Conservation (phyloP, 352 stramenopile species). For the Globisporangium perplexum region DNA sequence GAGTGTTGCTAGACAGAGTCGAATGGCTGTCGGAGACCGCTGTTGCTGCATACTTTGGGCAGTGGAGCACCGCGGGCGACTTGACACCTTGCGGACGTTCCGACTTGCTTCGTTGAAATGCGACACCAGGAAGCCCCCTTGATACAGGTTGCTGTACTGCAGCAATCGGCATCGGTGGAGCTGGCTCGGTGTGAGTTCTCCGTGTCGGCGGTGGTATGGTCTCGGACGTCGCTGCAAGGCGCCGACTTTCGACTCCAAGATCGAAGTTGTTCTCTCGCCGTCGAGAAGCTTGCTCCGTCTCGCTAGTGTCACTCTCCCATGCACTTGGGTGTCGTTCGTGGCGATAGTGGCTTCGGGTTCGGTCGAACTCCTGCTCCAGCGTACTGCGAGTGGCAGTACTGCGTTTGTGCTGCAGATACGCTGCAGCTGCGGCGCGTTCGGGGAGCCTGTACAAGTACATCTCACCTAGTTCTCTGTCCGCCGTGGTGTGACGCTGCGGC, state of each 20-base stretch:
- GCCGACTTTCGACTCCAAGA: too few species aligned
- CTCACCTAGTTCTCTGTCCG: neutral
- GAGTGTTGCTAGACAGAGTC: too few species aligned
- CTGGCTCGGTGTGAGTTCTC: neutral
- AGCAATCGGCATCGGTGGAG: neutral
- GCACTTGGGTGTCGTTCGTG: neutral
- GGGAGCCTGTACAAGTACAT: constrained; percentile 24
- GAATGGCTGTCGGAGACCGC: too few species aligned
- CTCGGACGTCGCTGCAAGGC: too few species aligned
- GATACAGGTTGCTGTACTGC: neutral
- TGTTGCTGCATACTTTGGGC: too few species aligned
- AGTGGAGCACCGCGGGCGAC: too few species aligned
- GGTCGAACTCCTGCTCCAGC: constrained; percentile 11
- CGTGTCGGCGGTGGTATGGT: neutral
- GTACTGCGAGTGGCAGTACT: neutral
- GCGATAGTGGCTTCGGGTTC: neutral
- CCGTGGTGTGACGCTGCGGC: neutral
- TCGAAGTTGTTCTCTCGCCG: too few species aligned
- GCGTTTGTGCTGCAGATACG: constrained; percentile 8
- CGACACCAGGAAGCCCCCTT: too few species aligned
- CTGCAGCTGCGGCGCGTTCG: constrained; percentile 11
- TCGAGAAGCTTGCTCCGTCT: neutral
- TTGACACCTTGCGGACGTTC: neutral
- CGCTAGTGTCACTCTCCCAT: neutral
- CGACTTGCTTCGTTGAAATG: neutral